Percentiles rank a stretch among this genome's conserved stretches.
phyloP scores from a whole-genome alignment of 257 asterid genomes.

The Petunia axillaris region DNA sequence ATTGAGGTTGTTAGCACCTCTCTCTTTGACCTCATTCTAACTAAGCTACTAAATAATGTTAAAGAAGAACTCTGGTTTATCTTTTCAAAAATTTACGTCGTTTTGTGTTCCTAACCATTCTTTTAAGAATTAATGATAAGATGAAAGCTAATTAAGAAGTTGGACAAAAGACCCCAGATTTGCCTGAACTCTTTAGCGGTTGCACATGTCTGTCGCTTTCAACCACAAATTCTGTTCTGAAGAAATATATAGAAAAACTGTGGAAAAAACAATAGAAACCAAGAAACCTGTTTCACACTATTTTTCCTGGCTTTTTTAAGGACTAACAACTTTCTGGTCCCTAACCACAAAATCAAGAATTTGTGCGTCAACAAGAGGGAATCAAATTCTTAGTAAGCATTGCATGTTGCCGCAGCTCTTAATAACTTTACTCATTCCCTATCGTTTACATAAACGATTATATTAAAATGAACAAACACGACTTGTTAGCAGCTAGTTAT shows the following conservation, averaged over 20 bases:
- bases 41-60: slow-evolving; percentile 1
- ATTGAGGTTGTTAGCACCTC: slow-evolving; percentile 22
- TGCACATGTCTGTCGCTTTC: slow-evolving; percentile 73
- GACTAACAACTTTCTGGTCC: slow-evolving; percentile 16
- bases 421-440: no score
- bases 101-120: neutral
- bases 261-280: neutral
- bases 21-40: slow-evolving; percentile 23
- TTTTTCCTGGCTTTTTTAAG: slow-evolving; percentile 12
- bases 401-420: neutral
- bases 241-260: neutral
- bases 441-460: no score
- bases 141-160: neutral
- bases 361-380: neutral
- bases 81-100: neutral
- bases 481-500: no score
- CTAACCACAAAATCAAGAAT: neutral
- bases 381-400: neutral
- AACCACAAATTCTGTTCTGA: slow-evolving; percentile 18
- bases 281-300: neutral
- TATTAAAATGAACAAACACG: no score
- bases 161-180: slow-evolving; percentile 30
- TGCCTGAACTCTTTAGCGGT: slow-evolving; percentile 25
- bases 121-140: neutral
- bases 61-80: neutral